Percentiles rank a stretch among this genome's conserved stretches.
Evolutionary conservation across 345 rosid genomes (phyloP).

Genomic region (Angophora floribunda): DNA sequence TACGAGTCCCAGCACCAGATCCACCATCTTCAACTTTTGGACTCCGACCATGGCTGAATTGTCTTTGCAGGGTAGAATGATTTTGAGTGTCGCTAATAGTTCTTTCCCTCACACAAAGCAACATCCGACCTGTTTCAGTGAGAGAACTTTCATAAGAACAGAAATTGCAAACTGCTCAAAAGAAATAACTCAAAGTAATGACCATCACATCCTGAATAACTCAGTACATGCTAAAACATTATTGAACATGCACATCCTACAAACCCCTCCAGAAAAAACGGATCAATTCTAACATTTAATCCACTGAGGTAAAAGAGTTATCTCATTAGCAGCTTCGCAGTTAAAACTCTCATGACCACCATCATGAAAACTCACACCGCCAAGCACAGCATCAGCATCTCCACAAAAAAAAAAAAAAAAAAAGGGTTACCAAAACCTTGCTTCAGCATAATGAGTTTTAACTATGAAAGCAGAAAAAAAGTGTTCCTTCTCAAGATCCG

Average conservation of each 20-base stretch:
- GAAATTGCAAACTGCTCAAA: neutral
- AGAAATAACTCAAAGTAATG: neutral
- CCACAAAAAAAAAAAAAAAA: neutral
- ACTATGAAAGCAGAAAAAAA: neutral
- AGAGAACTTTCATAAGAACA: neutral
- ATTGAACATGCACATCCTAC: neutral
- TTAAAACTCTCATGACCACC: neutral
- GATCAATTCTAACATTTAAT: neutral
- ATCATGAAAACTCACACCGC: neutral
- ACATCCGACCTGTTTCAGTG: conserved; percentile 49
- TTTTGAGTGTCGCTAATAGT: conserved; percentile 34
- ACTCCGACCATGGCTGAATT: conserved; percentile 54
- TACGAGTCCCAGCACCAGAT: conserved; percentile 41
- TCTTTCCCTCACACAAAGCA: conserved; percentile 70
- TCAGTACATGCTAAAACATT: neutral
- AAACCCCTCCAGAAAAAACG: neutral
- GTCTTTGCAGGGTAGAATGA: conserved; percentile 65
- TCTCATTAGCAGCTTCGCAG: neutral
- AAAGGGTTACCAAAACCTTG: neutral
- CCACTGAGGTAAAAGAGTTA: neutral
- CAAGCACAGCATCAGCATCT: neutral
- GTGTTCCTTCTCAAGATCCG: neutral
- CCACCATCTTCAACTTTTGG: conserved; percentile 56
- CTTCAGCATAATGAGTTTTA: neutral
- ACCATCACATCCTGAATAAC: neutral